Evolutionary conservation across 768 basidiomycete genomes (phyloP).

Genomic region (Heimioporus sp.): DNA sequence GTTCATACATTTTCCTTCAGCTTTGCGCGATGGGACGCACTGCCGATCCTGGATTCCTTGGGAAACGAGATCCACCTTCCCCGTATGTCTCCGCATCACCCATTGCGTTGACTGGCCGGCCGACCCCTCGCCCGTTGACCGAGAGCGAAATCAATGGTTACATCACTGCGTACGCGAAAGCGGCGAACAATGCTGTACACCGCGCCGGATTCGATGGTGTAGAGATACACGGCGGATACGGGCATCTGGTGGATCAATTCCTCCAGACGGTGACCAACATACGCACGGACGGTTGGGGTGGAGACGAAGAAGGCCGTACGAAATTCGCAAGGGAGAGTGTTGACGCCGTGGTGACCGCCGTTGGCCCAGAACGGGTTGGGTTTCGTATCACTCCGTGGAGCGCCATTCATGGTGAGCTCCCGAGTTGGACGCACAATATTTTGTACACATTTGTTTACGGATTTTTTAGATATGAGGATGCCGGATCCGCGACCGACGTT

Average conservation of each 20-base stretch:
- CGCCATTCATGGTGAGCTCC: conserved; percentile 31
- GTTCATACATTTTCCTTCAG: conserved; percentile 44
- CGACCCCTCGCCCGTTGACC: conserved; percentile 17
- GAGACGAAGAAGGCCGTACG: conserved; percentile 56
- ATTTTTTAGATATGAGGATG: conserved; percentile 29
- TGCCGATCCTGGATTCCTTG: conserved; percentile 35
- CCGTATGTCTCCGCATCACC: conserved; percentile 35
- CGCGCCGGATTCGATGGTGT: conserved; percentile 46
- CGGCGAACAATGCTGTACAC: conserved; percentile 35
- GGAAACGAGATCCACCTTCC: conserved; percentile 33
- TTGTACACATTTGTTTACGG: neutral
- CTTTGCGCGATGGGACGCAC: conserved; percentile 56
- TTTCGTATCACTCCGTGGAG: conserved; percentile 61
- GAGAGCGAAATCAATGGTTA: conserved; percentile 33
- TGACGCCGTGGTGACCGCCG: conserved; percentile 45
- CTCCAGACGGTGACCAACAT: conserved; percentile 18
- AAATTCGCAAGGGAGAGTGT: conserved; percentile 52
- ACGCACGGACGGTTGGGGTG: conserved; percentile 66
- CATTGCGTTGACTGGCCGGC: conserved; percentile 19
- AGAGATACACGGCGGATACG: conserved; percentile 42
- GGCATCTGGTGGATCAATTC: conserved; percentile 60
- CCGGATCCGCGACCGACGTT: conserved; percentile 25
- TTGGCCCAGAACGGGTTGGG: conserved; percentile 52
- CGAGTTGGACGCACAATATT: neutral
- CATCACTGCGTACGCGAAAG: conserved; percentile 26